These are phyloP conservation scores for Nannochloropsis gaditana DNA, from an alignment of 108 stramenopile genomes.

Conservation along the genomic window DNA sequence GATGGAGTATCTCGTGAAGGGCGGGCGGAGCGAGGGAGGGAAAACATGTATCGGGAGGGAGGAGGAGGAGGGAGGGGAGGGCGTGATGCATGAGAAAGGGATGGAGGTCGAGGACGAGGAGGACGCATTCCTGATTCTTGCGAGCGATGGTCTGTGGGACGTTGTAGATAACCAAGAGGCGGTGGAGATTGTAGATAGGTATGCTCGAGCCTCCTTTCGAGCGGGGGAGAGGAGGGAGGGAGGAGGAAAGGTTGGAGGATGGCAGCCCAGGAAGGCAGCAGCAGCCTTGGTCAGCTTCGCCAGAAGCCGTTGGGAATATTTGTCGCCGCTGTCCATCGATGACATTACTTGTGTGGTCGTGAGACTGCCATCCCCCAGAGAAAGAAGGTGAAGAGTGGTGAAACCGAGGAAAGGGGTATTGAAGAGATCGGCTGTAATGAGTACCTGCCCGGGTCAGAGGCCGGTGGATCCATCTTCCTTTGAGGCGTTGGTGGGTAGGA, in stretches of 20 bases:
- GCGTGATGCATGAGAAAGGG: slow-evolving; percentile 41
- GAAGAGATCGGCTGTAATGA: too few relatives aligned
- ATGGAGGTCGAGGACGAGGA: slow-evolving; percentile 32
- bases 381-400: background rate
- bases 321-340: slow-evolving; percentile 49
- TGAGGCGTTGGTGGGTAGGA: too few relatives aligned
- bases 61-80: slow-evolving; percentile 51
- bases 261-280: slow-evolving; percentile 52
- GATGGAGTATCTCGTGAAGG: slow-evolving; percentile 41
- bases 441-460: too few relatives aligned
- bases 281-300: slow-evolving; percentile 31
- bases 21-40: slow-evolving; percentile 8
- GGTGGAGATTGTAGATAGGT: slow-evolving; percentile 48
- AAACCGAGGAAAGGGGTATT: background rate
- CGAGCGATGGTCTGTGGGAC: slow-evolving; percentile 54
- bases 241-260: slow-evolving; percentile 6
- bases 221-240: slow-evolving; percentile 6
- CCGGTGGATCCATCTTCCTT: too few relatives aligned
- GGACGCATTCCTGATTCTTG: slow-evolving; percentile 50
- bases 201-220: background rate
- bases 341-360: slow-evolving; percentile 53
- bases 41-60: slow-evolving; percentile 47
- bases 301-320: slow-evolving; percentile 51
- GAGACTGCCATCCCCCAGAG: slow-evolving; percentile 21
- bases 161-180: slow-evolving; percentile 49